Conservation (phyloP, 306 rosid genomes). For the Clitoria ternatea region DNA sequence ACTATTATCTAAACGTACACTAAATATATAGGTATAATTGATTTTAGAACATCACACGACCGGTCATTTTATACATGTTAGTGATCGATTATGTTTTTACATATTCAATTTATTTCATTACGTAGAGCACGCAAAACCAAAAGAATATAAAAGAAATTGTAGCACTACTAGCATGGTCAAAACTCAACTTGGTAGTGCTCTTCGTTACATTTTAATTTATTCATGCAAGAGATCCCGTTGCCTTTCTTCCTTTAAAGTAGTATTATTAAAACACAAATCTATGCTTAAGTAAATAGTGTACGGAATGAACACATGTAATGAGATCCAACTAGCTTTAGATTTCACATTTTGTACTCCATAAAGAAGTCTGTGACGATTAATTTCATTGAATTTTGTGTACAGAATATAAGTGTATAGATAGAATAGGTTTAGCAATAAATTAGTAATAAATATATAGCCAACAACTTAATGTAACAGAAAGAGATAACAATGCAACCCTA, state of each 20-base stretch:
- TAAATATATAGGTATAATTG: neutral
- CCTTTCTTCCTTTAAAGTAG: slow-evolving; percentile 7
- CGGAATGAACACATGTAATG: slow-evolving; percentile 17
- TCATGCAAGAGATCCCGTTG: slow-evolving; percentile 29
- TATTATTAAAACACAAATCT: neutral
- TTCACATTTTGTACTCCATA: slow-evolving; percentile 18
- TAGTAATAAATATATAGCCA: too few species aligned
- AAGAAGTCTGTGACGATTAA: too few species aligned
- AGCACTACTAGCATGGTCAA: slow-evolving; percentile 39
- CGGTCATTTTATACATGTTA: neutral
- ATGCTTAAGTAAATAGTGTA: slow-evolving; percentile 10
- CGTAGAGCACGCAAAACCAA: slow-evolving; percentile 17
- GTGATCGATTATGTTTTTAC: neutral
- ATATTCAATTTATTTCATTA: neutral
- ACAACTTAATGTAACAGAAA: too few species aligned
- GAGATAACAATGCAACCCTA: too few species aligned
- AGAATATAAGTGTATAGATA: too few species aligned
- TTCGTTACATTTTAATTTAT: slow-evolving; percentile 6
- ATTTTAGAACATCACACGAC: slow-evolving; percentile 18
- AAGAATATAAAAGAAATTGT: slow-evolving; percentile 10
- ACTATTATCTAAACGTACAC: too few species aligned
- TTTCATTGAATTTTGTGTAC: too few species aligned
- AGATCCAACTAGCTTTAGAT: slow-evolving; percentile 20
- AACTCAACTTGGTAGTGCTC: slow-evolving; percentile 7
- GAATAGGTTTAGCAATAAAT: too few species aligned